Base-by-base conservation (phyloP, 768 basidiomycete genomes). In the Kwoniella newhampshirensis region DNA sequence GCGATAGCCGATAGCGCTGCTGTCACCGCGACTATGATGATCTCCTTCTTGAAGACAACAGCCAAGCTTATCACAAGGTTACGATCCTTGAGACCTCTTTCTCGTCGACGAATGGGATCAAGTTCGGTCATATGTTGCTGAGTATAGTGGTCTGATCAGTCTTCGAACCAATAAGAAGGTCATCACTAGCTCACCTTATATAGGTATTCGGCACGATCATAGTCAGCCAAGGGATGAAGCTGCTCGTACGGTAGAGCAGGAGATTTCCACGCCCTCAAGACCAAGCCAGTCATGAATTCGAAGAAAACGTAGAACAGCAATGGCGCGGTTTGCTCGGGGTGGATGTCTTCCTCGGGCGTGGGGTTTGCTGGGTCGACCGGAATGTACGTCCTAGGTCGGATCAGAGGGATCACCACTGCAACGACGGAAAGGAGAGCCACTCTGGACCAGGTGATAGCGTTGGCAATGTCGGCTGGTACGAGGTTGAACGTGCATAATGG, bases 401-500 rank as follows among this genome's bases (percentile, higher is more conserved):
- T 56, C 15, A 86, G 71, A 25, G 86, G 86, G 27, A 86, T 74
- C 9, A 81, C 51, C 1, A 82, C 72, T 6, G 79, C 80, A 8
- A 78, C 81, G 5, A 82, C 27, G 6, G 78, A 62, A 15, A 86
- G 77, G 11, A 83, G 47, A n/a, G 58, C 66, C 3, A 85, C 54
- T 67, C 85, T 82, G 3, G 75, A 72, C 85, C 86, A 87, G 18
- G 86, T 70, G 30, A 83, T 55, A 1, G 68, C 66, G 1, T 69
- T 63, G 4, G 63, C 39, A 28, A 67, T 43, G 62, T 87, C 86
- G n/a, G 76, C 58, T 6, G 85, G 83, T 13, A 52, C 32, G 21
- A 79, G 74, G n/a, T 77, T 79, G 71, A 78, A 85, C 0, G 84
- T 86, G 15, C 80, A 75, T 8, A 86, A 66, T 12, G 86, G 86